These are phyloP conservation scores for Aureobasidium lini DNA, from an alignment of 2,329 filamentous ascomycete genomes.

Conservation along the genomic window DNA sequence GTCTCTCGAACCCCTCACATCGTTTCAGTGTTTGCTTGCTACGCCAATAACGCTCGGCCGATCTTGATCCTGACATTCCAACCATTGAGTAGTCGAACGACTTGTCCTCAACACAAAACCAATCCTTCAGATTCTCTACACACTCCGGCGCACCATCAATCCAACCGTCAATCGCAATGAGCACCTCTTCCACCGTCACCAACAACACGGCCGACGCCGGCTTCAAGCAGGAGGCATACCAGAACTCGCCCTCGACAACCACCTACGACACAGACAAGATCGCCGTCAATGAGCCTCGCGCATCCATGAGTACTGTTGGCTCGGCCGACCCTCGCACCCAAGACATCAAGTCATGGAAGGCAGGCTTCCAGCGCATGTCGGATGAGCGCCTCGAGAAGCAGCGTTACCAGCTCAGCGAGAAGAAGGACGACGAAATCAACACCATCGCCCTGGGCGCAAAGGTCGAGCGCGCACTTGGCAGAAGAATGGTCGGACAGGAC, in stretches of 20 bases:
- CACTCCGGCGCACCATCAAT: conserved; percentile 45
- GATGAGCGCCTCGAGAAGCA: conserved; percentile 79
- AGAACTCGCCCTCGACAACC: not conserved
- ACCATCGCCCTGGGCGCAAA: conserved; percentile 87
- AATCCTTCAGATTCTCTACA: conserved; percentile 41
- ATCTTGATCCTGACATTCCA: not conserved
- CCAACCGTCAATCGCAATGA: conserved; percentile 41
- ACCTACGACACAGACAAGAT: conserved; percentile 24
- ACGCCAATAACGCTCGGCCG: conserved; percentile 2
- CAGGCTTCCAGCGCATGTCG: conserved; percentile 77
- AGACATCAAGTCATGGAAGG: conserved; percentile 68
- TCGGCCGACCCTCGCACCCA: conserved; percentile 45
- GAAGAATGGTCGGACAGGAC: conserved; percentile 82
- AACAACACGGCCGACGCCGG: conserved; percentile 20
- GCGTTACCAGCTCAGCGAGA: conserved; percentile 68
- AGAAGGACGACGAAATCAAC: conserved; percentile 74
- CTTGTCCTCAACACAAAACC: conserved; percentile 19
- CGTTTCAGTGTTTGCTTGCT: conserved; percentile 2
- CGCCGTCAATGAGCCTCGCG: conserved; percentile 16
- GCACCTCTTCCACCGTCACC: conserved; percentile 22
- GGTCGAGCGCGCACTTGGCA: conserved; percentile 76
- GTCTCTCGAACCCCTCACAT: not conserved
- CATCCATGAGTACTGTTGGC: conserved; percentile 24
- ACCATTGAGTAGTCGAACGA: not conserved
- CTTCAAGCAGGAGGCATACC: conserved; percentile 7